Base-by-base conservation (phyloP, 495 filamentous ascomycete genomes). In the Penicillium bovifimosum region DNA sequence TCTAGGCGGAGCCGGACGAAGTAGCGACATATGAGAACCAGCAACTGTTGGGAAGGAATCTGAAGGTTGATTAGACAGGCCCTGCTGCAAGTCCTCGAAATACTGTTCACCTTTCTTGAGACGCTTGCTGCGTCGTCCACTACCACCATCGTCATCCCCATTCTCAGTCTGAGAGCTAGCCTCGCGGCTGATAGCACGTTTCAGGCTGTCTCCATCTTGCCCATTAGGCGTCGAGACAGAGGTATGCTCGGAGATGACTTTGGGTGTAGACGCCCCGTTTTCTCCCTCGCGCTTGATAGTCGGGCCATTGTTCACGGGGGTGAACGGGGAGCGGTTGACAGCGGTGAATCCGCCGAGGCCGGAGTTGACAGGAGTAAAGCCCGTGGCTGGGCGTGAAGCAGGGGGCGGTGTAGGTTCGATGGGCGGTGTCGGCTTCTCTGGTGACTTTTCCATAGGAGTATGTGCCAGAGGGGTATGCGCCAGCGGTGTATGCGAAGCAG, bases 1-100 rank as follows among this genome's bases (percentile, higher is more conserved):
- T 52, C 86, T 81, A 5, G 89, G 86, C 16, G 79, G 85, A 9
- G 87, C 83, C 34, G 90, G 89, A 39, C 91, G 86, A 60, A 95
- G 88, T 52, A 96, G 77, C 50, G 87, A 92, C 93, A 97, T 98
- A 72, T 96, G 90, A 33, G 91, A 96, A 27, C 95, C 93, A 54
- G 90, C 90, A 51, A 97, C 87, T 34, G 88, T 96, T 14, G 92
- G 92, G 47, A 86, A 84, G 35, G 82, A 80, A 79, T 93, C 89
- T 91, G 69, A 52, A 66, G 4, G n/a, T 34, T 44, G 59, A 61
- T 52, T 58, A 65, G 55, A 33, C 9, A n/a, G 41, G 16, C 18
- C n/a, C 9, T 41, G 9, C 13, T 42, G 20, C 36, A 13, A 38
- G 17, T 10, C 13, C 38, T 14, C 53, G 41, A 63, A 59, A 49